Evolutionary conservation across 352 stramenopile genomes (phyloP), one percentile per base, ranked within the genome.

Genomic region (Hyaloperonospora brassicae): DNA sequence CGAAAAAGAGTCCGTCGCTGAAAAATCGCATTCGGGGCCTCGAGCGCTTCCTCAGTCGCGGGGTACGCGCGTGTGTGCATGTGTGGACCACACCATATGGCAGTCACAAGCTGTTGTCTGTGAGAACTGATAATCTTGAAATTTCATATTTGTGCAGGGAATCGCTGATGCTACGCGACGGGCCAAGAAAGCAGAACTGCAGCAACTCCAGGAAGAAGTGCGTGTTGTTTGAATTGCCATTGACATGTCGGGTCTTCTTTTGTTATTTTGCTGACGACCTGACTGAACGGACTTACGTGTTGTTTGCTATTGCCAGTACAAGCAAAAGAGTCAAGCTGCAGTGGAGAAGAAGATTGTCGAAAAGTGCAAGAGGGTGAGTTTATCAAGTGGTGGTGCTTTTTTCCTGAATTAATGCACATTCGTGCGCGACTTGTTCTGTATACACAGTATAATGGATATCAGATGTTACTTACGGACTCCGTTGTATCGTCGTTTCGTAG

Each of bases 11-110:
- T 9, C 81, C 76, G 47, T 91, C 81, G 31, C 70, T 89, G 47
- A 91, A 91, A 68, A 91, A 91, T 52, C 81, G 78, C 55, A 91
- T 91, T 44, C 81, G 81, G 34, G 79, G 70, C 2, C 66, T 91
- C 25, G 76, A 91, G 57, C 81, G 81, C 35, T 91, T 89, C 54
- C 72, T 91, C 39, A 83, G 77, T 68, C 79, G 81, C 22, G 76
- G 73, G 24, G 78, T 83, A 48, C 36, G 44, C n/a, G 11, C 3
- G 24, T 1, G 10, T 47, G 64, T 58, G 49, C n/a, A n/a, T n/a
- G n/a, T n/a, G n/a, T n/a, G n/a, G 38, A 9, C 40, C 41, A 27
- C n/a, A 55, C 27, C 3, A 8, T 31, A 14, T 35, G 39, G 3
- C 39, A 54, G n/a, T 27, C 30, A 44, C 44, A 24, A 12, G 13